phyloP scores from a whole-genome alignment of 495 filamentous ascomycete genomes.

The Daldinia loculata region DNA sequence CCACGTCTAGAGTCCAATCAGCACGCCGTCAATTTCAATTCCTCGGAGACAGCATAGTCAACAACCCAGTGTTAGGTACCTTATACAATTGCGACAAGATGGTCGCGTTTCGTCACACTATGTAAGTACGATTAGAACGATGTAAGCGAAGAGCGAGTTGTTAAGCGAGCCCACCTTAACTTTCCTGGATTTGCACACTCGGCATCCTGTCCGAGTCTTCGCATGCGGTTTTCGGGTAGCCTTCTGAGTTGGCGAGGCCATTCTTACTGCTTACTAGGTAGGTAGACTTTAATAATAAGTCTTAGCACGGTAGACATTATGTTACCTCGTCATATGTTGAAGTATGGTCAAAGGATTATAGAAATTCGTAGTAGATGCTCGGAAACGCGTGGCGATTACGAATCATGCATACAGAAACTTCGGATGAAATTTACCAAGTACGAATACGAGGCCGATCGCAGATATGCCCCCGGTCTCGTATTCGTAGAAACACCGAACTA shows the following conservation, averaged over 20 bases:
- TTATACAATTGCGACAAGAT: conserved; percentile 36
- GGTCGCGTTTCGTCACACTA: conserved; percentile 39
- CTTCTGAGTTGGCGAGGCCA: conserved; percentile 29
- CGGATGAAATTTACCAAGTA: conserved; percentile 8
- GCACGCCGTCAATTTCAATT: conserved; percentile 1
- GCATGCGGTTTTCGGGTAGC: conserved; percentile 34
- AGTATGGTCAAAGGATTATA: conserved; percentile 8
- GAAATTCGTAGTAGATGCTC: conserved; percentile 18
- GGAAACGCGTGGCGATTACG: conserved; percentile 30
- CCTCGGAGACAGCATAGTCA: neutral
- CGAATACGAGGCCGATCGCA: conserved; percentile 12
- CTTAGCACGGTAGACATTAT: neutral
- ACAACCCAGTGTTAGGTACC: conserved; percentile 6
- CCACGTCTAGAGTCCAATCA: conserved; percentile 27
- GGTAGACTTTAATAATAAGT: neutral
- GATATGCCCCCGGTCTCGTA: conserved; percentile 14
- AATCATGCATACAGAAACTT: conserved; percentile 13
- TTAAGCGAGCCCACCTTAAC: conserved; percentile 31
- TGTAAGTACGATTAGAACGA: conserved; percentile 9
- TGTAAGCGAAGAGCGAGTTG: neutral
- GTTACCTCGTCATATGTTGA: neutral
- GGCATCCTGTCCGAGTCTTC: conserved; percentile 39
- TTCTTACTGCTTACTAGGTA: neutral
- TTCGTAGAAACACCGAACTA: conserved; percentile 10
- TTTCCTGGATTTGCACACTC: conserved; percentile 40